These are phyloP conservation scores for Macaranga tanarius DNA, from an alignment of 441 rosid species.

Conservation along the genomic window DNA sequence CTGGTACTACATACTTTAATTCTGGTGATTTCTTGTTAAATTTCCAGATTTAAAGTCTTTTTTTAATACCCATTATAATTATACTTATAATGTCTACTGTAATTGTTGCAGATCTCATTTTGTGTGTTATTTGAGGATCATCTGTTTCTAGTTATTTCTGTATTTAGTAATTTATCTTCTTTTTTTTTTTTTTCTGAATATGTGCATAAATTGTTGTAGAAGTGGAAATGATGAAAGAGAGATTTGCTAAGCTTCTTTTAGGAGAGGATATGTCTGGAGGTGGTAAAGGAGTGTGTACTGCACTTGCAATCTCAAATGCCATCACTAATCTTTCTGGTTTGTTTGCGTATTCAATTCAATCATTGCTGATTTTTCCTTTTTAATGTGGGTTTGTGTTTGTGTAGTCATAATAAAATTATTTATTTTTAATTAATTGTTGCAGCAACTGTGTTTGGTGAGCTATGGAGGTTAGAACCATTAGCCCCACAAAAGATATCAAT, in stretches of 20 bases:
- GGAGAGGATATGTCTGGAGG: constrained; percentile 99
- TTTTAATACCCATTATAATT: not conserved
- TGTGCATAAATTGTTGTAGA: constrained; percentile 35
- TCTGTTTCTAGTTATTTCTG: not conserved
- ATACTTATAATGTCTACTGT: not conserved
- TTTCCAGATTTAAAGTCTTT: not conserved
- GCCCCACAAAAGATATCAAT: constrained; percentile 81
- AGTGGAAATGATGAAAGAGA: constrained; percentile 94
- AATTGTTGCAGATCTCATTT: not conserved
- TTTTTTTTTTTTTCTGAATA: not conserved
- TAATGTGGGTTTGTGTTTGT: not conserved
- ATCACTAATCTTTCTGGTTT: constrained; percentile 93
- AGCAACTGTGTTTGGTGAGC: constrained; percentile 96
- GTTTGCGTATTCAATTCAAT: not conserved
- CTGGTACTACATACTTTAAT: constrained; percentile 37
- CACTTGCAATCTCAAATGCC: constrained; percentile 96
- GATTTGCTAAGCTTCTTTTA: constrained; percentile 90
- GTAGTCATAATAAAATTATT: not conserved
- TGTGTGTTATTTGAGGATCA: not conserved
- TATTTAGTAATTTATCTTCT: not conserved
- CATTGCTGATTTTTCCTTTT: not conserved
- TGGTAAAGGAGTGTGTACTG: constrained; percentile 94
- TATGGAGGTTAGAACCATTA: constrained; percentile 94
- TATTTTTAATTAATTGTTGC: constrained; percentile 18
- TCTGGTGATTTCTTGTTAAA: too few species aligned